phyloP scores from a whole-genome alignment of 306 rosid genomes.

The Citrullus amarus region DNA sequence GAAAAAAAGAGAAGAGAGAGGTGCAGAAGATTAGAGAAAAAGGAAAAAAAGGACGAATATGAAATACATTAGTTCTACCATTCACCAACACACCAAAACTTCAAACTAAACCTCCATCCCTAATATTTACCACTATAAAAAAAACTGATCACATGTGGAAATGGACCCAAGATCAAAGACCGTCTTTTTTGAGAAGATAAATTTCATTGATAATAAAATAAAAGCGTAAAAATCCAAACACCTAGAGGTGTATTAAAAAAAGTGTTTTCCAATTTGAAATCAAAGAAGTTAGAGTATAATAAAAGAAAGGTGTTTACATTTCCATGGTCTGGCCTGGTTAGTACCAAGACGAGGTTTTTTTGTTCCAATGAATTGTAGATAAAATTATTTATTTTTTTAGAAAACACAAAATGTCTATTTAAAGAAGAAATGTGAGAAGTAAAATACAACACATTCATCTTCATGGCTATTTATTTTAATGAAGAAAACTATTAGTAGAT shows the following conservation, averaged over 20 bases:
- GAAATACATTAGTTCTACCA: neutral
- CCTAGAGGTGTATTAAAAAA: too few relatives aligned
- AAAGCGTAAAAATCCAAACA: too few relatives aligned
- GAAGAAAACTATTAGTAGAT: neutral
- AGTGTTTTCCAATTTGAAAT: too few relatives aligned
- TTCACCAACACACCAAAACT: neutral
- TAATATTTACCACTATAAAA: neutral
- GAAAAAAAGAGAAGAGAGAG: slow-evolving; percentile 10
- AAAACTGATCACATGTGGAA: neutral
- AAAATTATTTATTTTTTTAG: too few relatives aligned
- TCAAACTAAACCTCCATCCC: neutral
- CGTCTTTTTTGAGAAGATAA: too few relatives aligned
- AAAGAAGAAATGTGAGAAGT: neutral
- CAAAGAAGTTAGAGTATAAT: too few relatives aligned
- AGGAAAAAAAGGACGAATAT: neutral
- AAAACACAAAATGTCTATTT: neutral
- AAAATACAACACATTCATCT: neutral
- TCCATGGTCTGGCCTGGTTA: too few relatives aligned
- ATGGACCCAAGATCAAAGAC: neutral
- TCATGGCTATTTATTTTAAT: neutral
- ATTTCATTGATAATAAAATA: too few relatives aligned
- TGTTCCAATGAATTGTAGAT: too few relatives aligned
- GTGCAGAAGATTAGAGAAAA: neutral
- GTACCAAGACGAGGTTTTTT: too few relatives aligned
- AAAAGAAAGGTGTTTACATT: too few relatives aligned